A percentile compares a stretch with the other conserved stretches of the same genome.
These are phyloP conservation scores for Aphanomyces euteiches DNA, from an alignment of 352 stramenopile species.

Conservation along the genomic window DNA sequence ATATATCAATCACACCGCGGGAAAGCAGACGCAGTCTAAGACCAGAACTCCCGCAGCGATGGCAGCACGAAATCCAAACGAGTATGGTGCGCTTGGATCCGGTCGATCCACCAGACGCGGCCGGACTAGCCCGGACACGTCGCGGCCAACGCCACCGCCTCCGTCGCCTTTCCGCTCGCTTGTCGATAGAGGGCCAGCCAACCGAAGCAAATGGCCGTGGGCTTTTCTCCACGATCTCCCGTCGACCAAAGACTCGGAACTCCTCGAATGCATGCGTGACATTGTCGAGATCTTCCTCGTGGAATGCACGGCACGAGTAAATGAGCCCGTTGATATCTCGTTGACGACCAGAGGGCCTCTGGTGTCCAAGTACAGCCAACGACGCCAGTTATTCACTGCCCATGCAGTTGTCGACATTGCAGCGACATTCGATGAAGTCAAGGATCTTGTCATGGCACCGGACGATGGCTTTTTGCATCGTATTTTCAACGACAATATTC, in stretches of 20 bases:
- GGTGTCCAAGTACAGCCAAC: slow-evolving; percentile 27
- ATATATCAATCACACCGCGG: background rate
- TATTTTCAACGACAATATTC: slow-evolving; percentile 18
- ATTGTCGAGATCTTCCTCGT: background rate
- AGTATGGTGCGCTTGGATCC: background rate
- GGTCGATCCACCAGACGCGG: background rate
- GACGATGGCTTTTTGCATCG: slow-evolving; percentile 17
- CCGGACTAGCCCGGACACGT: too few relatives aligned
- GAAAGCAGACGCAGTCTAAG: too few relatives aligned
- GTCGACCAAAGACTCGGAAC: background rate
- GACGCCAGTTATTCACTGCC: slow-evolving; percentile 21
- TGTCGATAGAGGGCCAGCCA: slow-evolving; percentile 4
- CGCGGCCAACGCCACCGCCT: too few relatives aligned
- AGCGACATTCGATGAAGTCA: slow-evolving; percentile 9
- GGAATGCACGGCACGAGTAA: slow-evolving; percentile 2
- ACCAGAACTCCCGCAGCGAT: too few relatives aligned
- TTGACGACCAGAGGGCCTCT: slow-evolving; percentile 1
- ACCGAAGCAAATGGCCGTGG: slow-evolving; percentile 22
- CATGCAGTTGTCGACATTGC: slow-evolving; percentile 9
- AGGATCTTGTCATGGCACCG: background rate
- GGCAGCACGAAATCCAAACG: too few relatives aligned
- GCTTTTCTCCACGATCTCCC: slow-evolving; percentile 14
- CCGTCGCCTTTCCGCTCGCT: too few relatives aligned
- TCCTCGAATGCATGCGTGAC: slow-evolving; percentile 14
- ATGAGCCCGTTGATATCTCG: background rate